Base-by-base conservation (phyloP, 192 early-diverging fungal genomes). In the Coemansia sp. region DNA sequence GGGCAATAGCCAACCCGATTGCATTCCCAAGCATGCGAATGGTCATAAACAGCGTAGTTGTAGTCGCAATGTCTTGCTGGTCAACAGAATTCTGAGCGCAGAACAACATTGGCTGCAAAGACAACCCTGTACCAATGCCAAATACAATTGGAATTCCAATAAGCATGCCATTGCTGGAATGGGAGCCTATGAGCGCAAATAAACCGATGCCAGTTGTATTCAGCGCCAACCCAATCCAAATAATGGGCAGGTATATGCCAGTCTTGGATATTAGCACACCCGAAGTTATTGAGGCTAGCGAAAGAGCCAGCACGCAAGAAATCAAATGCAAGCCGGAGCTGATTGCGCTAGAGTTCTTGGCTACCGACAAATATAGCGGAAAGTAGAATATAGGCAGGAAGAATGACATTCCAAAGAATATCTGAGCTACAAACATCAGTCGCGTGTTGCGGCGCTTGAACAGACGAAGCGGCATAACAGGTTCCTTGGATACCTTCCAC, bases 51-150 rank as follows among this genome's bases (percentile, higher is more conserved):
- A 87, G 66, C 7, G 88, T 76, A 7, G 90, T 91, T 48, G 82
- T 88, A 25, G 87, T 59, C 15, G 90, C 90, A 45, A 92, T 86
- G 29, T 89, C 79, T 21, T 65, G 62, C 1, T 70, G 55, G 22
- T 60, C 60, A 29, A 90, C 90, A 27, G 84, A 67, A 0, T 86
- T 82, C 68, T 94, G 92, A 22, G 85, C 70, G 32, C 80, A 86
- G 19, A 93, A 73, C 32, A 91, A 66, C 35, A 85, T 69, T 1
- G 86, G 85, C 72, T 92, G 92, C 60, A 93, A 71, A 23, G 84
- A 69, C 21, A 83, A 62, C 22, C 95, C 93, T 17, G 87, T 59
- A 7, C 95, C 95, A 10, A 85, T 21, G 25, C 92, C 92, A 47
- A 80, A 39, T 39, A 92, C 70, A n/a, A 93, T 56, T 45, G 91